Evolutionary conservation across 345 rosid genomes (phyloP).

Genomic region (Salix viminalis): DNA sequence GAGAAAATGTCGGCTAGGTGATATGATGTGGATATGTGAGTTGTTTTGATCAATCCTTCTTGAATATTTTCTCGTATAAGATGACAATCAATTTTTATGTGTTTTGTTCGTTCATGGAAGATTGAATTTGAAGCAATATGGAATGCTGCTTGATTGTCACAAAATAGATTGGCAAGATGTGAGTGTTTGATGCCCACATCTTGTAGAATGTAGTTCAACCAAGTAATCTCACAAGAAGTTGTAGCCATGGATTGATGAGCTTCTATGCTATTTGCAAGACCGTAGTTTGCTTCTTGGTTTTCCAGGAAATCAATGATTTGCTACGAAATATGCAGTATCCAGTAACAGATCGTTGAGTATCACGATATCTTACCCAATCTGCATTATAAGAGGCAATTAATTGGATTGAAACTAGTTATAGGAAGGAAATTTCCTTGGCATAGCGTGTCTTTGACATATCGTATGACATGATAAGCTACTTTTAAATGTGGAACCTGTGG

Average conservation of each 20-base stretch:
- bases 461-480: background rate
- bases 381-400: background rate
- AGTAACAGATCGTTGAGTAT: background rate
- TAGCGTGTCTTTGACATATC: background rate
- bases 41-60: too few relatives aligned
- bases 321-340: background rate
- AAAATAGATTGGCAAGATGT: background rate
- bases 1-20: background rate
- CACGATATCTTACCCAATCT: background rate
- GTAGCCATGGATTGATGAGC: background rate
- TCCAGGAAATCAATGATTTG: background rate
- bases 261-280: background rate
- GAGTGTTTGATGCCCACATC: background rate
- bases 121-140: too few relatives aligned
- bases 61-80: background rate
- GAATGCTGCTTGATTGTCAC: background rate
- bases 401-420: background rate
- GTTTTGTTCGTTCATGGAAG: background rate
- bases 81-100: too few relatives aligned
- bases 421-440: background rate
- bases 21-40: rapidly evolving
- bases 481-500: background rate
- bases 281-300: too few relatives aligned
- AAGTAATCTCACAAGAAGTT: background rate
- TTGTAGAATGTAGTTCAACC: background rate